Percentiles rank a stretch among this genome's conserved stretches.
phyloP scores from a whole-genome alignment of 163 green algal species.

The Volvox carteri region DNA sequence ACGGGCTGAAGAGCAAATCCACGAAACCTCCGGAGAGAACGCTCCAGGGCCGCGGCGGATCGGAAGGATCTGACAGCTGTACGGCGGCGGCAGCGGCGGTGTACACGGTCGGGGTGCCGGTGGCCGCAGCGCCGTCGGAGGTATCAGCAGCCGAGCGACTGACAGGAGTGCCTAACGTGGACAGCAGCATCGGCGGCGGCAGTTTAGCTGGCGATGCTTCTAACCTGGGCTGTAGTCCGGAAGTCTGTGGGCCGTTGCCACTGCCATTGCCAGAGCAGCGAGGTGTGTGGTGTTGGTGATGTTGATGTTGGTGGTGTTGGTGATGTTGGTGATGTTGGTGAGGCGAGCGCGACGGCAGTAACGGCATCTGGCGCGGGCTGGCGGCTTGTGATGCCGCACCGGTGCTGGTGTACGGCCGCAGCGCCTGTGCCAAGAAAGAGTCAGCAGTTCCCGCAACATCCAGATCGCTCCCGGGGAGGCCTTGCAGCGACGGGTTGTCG shows the following conservation, averaged over 20 bases:
- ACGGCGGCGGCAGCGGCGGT: not conserved
- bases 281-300: not conserved
- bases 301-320: no score
- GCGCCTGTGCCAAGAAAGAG: not conserved
- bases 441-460: not conserved
- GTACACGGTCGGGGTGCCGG: not conserved
- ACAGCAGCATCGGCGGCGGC: not conserved
- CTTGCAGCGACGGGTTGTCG: not conserved
- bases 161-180: not conserved
- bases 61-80: not conserved
- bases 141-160: not conserved
- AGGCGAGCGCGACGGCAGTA: not conserved
- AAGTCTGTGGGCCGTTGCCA: not conserved
- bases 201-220: not conserved
- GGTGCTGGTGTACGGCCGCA: not conserved
- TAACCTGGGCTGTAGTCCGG: not conserved
- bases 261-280: not conserved
- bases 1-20: conserved; percentile 8
- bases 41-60: conserved; percentile 6
- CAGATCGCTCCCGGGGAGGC: not conserved
- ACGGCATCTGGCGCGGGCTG: not conserved
- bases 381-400: not conserved
- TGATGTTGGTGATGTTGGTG: not conserved
- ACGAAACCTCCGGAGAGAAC: conserved; percentile 35
- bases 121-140: not conserved